Evolutionary conservation across 768 basidiomycete genomes (phyloP).

Genomic region (Serendipita sp.): DNA sequence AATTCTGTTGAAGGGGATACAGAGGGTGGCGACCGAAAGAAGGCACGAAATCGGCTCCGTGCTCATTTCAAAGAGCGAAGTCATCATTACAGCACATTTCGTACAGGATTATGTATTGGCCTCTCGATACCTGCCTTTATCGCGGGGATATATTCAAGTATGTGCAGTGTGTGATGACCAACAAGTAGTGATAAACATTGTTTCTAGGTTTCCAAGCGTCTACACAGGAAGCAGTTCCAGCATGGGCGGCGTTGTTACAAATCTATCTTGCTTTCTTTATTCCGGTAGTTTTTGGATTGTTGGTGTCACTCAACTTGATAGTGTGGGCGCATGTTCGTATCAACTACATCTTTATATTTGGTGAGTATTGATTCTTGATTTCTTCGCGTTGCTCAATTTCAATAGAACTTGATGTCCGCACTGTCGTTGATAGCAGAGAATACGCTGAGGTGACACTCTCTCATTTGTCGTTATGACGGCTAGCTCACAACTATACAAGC

Average conservation of each 20-base stretch:
- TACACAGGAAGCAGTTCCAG: constrained; percentile 38
- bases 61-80: constrained; percentile 32
- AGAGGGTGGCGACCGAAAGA: constrained; percentile 63
- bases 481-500: constrained; percentile 22
- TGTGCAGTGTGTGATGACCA: constrained; percentile 13
- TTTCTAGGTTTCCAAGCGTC: constrained; percentile 36
- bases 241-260: constrained; percentile 58
- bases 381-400: constrained; percentile 7
- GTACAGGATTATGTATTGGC: constrained; percentile 58
- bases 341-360: constrained; percentile 89
- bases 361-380: constrained; percentile 22
- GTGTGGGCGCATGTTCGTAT: constrained; percentile 64
- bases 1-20: constrained; percentile 3
- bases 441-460: constrained; percentile 44
- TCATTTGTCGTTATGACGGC: background rate
- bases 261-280: constrained; percentile 61
- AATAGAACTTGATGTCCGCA: constrained; percentile 50
- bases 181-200: background rate
- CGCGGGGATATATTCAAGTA: constrained; percentile 47
- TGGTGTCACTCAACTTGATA: constrained; percentile 70
- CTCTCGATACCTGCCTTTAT: constrained; percentile 51
- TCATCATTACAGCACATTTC: constrained; percentile 56
- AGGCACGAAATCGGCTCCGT: constrained; percentile 51
- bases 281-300: constrained; percentile 54
- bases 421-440: constrained; percentile 58